A percentile compares a stretch with the other conserved stretches of the same genome.
Evolutionary conservation across 2,329 filamentous ascomycete genomes (phyloP).

Genomic region (Paecilomyces sp.): DNA sequence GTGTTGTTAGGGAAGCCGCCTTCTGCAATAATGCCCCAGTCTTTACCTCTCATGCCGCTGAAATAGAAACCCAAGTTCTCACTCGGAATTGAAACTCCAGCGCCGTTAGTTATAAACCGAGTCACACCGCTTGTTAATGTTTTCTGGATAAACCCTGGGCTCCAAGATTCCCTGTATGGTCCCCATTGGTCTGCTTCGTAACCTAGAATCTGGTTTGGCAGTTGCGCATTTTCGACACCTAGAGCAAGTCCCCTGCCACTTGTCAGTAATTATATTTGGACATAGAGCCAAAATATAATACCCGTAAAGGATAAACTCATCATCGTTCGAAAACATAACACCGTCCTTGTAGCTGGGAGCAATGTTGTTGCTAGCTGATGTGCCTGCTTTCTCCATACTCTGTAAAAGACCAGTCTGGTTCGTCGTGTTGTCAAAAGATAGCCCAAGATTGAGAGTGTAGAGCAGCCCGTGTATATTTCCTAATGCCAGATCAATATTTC

Average conservation of each 20-base stretch:
- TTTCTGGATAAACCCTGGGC: slow-evolving; percentile 35
- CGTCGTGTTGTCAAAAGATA: slow-evolving; percentile 43
- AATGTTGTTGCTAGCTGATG: slow-evolving; percentile 43
- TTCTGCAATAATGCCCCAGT: slow-evolving; percentile 44
- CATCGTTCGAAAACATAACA: slow-evolving; percentile 57
- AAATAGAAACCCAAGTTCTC: slow-evolving; percentile 69
- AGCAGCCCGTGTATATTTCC: slow-evolving; percentile 48
- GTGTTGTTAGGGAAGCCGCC: slow-evolving; percentile 27
- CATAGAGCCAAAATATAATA: too few relatives aligned
- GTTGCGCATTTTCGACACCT: slow-evolving; percentile 30
- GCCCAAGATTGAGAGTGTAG: slow-evolving; percentile 53
- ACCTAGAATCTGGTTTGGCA: slow-evolving; percentile 37
- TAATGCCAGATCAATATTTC: slow-evolving; percentile 17
- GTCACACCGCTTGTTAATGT: slow-evolving; percentile 44
- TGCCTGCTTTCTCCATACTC: slow-evolving; percentile 42
- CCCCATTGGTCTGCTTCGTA: slow-evolving; percentile 53
- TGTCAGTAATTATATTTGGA: not conserved
- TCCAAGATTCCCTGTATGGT: slow-evolving; percentile 35
- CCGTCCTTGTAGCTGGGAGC: slow-evolving; percentile 56
- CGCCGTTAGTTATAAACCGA: slow-evolving; percentile 59
- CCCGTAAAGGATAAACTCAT: slow-evolving; percentile 59
- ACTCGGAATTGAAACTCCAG: slow-evolving; percentile 56
- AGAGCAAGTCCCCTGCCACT: slow-evolving; percentile 39
- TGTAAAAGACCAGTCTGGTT: slow-evolving; percentile 51
- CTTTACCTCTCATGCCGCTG: slow-evolving; percentile 51